Percentiles rank a stretch among this genome's conserved stretches.
Conservation (phyloP, 1,284 basidiomycete genomes). For the Anthracocystis walkeri region DNA sequence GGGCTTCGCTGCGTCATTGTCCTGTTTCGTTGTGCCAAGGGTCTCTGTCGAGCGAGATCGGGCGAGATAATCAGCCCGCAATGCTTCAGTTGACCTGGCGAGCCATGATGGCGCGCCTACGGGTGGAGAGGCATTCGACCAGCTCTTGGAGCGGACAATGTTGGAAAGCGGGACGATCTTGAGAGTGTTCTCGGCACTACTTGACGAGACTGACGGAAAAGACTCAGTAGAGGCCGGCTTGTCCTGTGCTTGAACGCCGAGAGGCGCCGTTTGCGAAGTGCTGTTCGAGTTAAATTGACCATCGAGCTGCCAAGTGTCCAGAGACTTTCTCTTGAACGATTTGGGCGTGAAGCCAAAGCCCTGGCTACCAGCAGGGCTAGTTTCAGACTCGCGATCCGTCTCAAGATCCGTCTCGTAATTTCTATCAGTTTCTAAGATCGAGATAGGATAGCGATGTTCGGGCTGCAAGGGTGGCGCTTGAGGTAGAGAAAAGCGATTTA, state of each 20-base stretch:
- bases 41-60: background rate
- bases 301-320: background rate
- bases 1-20: background rate
- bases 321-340: conserved; percentile 3
- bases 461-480: conserved; percentile 40
- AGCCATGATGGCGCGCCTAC: background rate
- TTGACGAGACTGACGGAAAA: background rate
- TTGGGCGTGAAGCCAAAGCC: background rate
- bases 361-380: conserved; percentile 10
- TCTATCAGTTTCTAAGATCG: conserved; percentile 16
- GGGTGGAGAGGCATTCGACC: conserved; percentile 13
- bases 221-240: background rate
- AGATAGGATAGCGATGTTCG: conserved; percentile 27
- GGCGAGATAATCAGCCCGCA: background rate
- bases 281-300: background rate
- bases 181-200: background rate
- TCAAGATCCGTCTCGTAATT: conserved; percentile 22
- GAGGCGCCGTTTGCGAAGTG: background rate
- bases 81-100: background rate
- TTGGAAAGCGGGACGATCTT: conserved; percentile 22
- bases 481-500: conserved; percentile 16
- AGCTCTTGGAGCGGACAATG: conserved; percentile 24
- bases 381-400: conserved; percentile 28
- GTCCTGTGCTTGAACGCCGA: background rate
- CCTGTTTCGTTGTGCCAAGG: background rate